Base-by-base conservation (phyloP, 2,329 filamentous ascomycete genomes). In the Aspergillus clavatus region DNA sequence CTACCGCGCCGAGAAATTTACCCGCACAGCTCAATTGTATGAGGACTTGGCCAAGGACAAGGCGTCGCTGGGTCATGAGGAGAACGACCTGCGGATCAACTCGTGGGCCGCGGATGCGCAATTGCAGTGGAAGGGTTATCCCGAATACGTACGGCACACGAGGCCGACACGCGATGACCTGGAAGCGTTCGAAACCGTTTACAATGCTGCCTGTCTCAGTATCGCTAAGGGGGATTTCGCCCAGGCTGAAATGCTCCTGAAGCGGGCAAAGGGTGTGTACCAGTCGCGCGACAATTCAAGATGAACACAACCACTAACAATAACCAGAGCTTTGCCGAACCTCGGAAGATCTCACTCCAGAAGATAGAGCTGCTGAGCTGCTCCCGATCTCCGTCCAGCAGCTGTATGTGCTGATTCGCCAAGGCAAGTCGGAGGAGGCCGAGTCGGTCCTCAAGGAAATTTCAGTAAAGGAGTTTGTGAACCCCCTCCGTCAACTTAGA, bases 111-210 rank as follows among this genome's bases (percentile, higher is more conserved):
- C 77, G 27, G 76, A 83, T 59, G 80, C 81, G 27, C 81, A 84
- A 57, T 60, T 82, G 42, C 75, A 81, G 54, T 84, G 81, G 81
- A 69, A 73, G 33, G 76, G 76, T 33, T 68, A 74, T 45, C 70
- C 74, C 21, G 68, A 77, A 46, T 60, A 74, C 27, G 73, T 74
- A 28, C 68, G 71, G 47, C 76, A 75, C 61, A 76, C 74, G 59
- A 75, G 76, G 57, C 73, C 77, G 5, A 72, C 67, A 16, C 70
- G 78, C 53, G 79, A 82, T 55, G 81, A 83, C 56, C 59, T 84
- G 43, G 79, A 83, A 48, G 74, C 77, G 0, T 84, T 84, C 48
- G 81, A 84, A 61, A 83, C 78, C 3, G 75, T 79, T 3, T 84
- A 81, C 64, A 84, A 84, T 62, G 77, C 79, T 7, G 81, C 80